Evolutionary conservation across 148 eudicot species (phyloP).

Genomic region (Rhododendron ferrugineum): DNA sequence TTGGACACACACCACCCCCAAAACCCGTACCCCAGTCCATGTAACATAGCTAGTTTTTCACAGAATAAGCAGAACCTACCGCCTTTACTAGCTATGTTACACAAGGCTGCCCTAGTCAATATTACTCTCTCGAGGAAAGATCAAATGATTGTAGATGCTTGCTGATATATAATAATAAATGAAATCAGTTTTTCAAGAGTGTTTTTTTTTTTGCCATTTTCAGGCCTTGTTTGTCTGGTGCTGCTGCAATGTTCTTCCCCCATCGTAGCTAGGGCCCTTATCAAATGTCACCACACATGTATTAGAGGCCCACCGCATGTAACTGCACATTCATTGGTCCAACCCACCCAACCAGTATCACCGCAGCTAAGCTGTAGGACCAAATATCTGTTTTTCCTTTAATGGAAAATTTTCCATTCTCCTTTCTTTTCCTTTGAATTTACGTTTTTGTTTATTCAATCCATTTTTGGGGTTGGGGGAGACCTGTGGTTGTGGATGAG

Average conservation of each 20-base stretch:
- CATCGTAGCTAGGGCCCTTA: not conserved
- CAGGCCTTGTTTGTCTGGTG: not conserved
- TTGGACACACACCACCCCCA: not conserved
- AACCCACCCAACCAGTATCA: not conserved
- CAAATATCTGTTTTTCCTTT: not conserved
- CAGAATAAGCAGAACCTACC: no score
- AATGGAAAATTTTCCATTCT: not conserved
- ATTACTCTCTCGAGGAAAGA: not conserved
- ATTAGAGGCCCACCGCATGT: not conserved
- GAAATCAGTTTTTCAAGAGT: not conserved
- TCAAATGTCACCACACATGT: not conserved
- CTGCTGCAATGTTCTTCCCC: not conserved
- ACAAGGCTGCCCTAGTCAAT: no score
- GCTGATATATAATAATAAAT: not conserved
- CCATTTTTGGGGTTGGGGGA: not conserved
- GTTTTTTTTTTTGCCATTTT: not conserved
- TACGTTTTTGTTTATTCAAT: not conserved
- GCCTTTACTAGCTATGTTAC: no score
- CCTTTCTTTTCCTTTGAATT: not conserved
- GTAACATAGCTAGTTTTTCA: not conserved
- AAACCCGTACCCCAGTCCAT: not conserved
- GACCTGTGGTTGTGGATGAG: not conserved
- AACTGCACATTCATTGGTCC: not conserved
- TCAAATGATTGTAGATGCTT: not conserved
- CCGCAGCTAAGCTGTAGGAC: not conserved